These are phyloP conservation scores for Aspergillus awamori DNA, from an alignment of 2,329 filamentous ascomycete species.

Conservation along the genomic window DNA sequence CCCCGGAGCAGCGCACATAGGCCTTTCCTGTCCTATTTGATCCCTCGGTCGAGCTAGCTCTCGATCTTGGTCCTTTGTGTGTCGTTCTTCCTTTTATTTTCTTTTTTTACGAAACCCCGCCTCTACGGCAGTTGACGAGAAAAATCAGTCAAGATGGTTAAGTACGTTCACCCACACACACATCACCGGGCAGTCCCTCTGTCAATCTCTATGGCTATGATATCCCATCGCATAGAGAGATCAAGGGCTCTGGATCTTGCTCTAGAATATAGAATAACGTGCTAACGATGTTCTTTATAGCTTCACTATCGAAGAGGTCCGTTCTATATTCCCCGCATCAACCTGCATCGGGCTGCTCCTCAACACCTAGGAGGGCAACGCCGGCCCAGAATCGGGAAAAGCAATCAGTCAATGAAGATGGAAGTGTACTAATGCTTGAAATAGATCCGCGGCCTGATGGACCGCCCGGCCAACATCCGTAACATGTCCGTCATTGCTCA, in stretches of 20 bases:
- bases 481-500: slow-evolving; percentile 99
- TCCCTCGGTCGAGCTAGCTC: slow-evolving; percentile 45
- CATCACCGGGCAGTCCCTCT: too few species aligned
- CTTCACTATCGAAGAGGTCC: slow-evolving; percentile 94
- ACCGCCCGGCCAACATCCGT: slow-evolving; percentile 64
- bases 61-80: slow-evolving; percentile 48
- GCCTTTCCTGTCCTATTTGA: slow-evolving; percentile 35
- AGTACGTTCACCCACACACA: slow-evolving; percentile 68
- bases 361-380: not conserved
- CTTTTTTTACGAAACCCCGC: slow-evolving; percentile 40
- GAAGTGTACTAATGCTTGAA: slow-evolving; percentile 14
- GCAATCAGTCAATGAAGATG: too few species aligned
- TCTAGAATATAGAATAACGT: not conserved
- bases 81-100: slow-evolving; percentile 35
- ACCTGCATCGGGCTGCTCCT: not conserved
- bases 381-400: not conserved
- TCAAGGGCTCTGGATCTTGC: too few species aligned
- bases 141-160: slow-evolving; percentile 95
- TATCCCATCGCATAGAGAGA: too few species aligned
- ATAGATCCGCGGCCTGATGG: slow-evolving; percentile 53
- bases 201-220: too few species aligned
- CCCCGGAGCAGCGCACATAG: slow-evolving; percentile 45
- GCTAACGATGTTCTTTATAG: slow-evolving; percentile 55
- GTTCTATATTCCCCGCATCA: slow-evolving; percentile 31
- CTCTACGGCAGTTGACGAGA: slow-evolving; percentile 42